Conservation (phyloP, 805 yeast species). For the Gaillardinia entomophila region DNA sequence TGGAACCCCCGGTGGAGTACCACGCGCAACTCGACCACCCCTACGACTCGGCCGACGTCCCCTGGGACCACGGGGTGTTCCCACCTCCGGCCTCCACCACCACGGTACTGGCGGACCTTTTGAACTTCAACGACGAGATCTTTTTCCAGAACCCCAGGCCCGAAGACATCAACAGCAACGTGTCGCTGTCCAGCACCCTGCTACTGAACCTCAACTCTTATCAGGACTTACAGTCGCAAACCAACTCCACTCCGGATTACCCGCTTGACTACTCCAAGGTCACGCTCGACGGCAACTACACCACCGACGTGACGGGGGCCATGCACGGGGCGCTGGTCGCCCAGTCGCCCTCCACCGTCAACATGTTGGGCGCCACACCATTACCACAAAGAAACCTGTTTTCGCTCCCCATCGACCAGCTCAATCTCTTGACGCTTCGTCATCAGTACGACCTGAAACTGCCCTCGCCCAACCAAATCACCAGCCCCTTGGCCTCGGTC, state of each 20-base stretch:
- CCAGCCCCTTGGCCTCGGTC: neutral
- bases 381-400: too few species aligned
- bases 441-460: slow-evolving; percentile 3
- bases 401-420: slow-evolving; percentile 5
- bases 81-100: slow-evolving; percentile 12
- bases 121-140: slow-evolving; percentile 12
- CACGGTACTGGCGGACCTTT: slow-evolving; percentile 6
- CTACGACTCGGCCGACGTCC: too few species aligned
- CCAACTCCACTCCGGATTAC: neutral
- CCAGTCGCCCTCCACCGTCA: neutral
- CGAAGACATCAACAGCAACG: neutral
- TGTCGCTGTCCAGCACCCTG: neutral
- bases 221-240: neutral
- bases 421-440: slow-evolving; percentile 8
- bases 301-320: neutral
- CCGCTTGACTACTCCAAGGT: slow-evolving; percentile 1
- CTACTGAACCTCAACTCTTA: neutral
- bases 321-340: neutral
- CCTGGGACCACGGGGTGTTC: neutral
- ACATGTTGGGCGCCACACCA: neutral
- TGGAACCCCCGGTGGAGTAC: neutral
- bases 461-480: slow-evolving; percentile 6
- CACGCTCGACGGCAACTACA: neutral
- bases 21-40: neutral
- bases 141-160: slow-evolving; percentile 6